Conservation (phyloP, 2,329 filamentous ascomycete genomes). For the Talaromyces pinophilus region DNA sequence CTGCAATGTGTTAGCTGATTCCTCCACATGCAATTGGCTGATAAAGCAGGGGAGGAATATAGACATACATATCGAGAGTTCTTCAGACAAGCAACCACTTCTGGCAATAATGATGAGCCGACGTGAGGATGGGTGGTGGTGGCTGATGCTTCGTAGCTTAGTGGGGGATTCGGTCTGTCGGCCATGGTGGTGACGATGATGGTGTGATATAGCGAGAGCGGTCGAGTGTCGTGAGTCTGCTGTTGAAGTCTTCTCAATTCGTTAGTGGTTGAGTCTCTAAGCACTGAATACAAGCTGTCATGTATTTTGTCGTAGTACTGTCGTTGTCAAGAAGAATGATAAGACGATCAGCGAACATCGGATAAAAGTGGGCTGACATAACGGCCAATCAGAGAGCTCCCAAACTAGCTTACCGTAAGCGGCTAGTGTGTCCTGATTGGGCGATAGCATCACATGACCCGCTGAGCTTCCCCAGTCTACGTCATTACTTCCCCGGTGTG, state of each 20-base stretch:
- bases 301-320: neutral
- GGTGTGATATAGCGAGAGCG: neutral
- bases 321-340: neutral
- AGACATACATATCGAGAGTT: constrained; percentile 85
- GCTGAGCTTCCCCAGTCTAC: neutral
- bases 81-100: constrained; percentile 87
- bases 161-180: constrained; percentile 61
- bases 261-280: neutral
- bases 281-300: neutral
- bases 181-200: constrained; percentile 37
- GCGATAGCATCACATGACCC: neutral
- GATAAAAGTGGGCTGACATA: neutral
- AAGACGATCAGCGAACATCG: neutral
- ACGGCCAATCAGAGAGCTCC: neutral
- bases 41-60: neutral
- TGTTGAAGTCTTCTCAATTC: neutral
- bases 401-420: neutral
- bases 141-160: constrained; percentile 74
- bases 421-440: constrained; percentile 1
- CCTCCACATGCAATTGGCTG: neutral
- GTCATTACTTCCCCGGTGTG: neutral
- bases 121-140: constrained; percentile 70
- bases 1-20: constrained; percentile 48
- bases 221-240: neutral
- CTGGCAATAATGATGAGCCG: constrained; percentile 70